phyloP scores from a whole-genome alignment of 2,329 filamentous ascomycete genomes.

The Paecilomyces sp. region DNA sequence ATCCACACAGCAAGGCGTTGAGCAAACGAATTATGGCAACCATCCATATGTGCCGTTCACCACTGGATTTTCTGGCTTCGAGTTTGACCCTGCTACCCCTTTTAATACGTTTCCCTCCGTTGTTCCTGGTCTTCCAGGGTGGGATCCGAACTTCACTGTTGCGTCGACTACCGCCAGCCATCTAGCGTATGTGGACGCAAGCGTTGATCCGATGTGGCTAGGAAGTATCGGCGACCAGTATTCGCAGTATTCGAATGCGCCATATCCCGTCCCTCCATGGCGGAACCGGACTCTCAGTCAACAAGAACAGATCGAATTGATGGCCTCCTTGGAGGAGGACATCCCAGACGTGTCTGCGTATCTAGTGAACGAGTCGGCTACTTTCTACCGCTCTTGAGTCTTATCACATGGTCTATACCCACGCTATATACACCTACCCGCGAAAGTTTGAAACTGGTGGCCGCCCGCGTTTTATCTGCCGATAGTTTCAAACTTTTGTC shows the following conservation, averaged over 20 bases:
- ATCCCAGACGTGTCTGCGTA: constrained; percentile 37
- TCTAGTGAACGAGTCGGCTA: constrained; percentile 31
- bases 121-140: constrained; percentile 32
- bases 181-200: constrained; percentile 27
- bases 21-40: constrained; percentile 10
- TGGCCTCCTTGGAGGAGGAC: constrained; percentile 66
- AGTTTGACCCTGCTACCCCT: constrained; percentile 30
- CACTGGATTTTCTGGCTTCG: constrained; percentile 16
- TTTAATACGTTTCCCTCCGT: constrained; percentile 34
- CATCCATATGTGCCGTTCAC: constrained; percentile 13
- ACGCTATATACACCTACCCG: no score
- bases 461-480: no score
- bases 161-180: constrained; percentile 29
- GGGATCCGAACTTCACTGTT: constrained; percentile 33
- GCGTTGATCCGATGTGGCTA: constrained; percentile 35
- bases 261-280: constrained; percentile 41
- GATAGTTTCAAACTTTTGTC: no score
- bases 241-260: constrained; percentile 41
- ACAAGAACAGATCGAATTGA: constrained; percentile 74
- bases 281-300: constrained; percentile 64
- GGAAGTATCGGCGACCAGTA: constrained; percentile 40
- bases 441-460: no score
- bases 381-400: constrained; percentile 31
- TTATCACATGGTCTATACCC: neutral
- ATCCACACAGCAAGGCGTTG: constrained; percentile 5